A percentile compares a stretch with the other conserved stretches of the same genome.
Evolutionary conservation across 257 asterid genomes (phyloP).

Genomic region (Leonotis leonurus): DNA sequence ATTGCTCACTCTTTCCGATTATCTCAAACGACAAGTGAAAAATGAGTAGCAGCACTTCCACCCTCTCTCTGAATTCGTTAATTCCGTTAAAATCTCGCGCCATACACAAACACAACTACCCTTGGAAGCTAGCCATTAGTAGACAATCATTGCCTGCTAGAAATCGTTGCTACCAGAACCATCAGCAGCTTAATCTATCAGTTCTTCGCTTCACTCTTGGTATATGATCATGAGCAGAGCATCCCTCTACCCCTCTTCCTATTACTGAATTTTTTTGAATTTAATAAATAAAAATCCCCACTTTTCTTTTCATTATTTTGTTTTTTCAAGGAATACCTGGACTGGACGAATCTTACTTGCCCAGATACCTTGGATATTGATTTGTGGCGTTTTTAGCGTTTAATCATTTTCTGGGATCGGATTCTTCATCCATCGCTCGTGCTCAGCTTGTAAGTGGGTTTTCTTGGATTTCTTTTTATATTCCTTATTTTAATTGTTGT

Average conservation of each 20-base stretch:
- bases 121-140: slow-evolving; percentile 10
- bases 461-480: not conserved
- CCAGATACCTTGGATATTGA: slow-evolving; percentile 85
- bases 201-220: slow-evolving; percentile 96
- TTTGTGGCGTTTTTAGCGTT: slow-evolving; percentile 66
- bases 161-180: slow-evolving; percentile 33
- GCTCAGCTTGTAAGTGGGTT: slow-evolving; percentile 59
- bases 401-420: slow-evolving; percentile 74
- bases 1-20: not conserved
- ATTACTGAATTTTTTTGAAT: not conserved
- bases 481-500: not conserved
- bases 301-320: not conserved
- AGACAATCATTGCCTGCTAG: slow-evolving; percentile 12
- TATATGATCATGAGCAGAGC: slow-evolving; percentile 8
- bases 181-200: slow-evolving; percentile 67
- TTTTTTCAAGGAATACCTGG: slow-evolving; percentile 68
- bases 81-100: slow-evolving; percentile 13
- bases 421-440: slow-evolving; percentile 48
- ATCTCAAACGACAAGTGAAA: not conserved
- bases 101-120: slow-evolving; percentile 16
- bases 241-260: too few species aligned
- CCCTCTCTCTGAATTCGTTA: slow-evolving; percentile 18
- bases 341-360: slow-evolving; percentile 84
- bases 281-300: not conserved
- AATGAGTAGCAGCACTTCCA: slow-evolving; percentile 13